Evolutionary conservation across 768 basidiomycete species (phyloP).

Genomic region (Holtermannia corniformis): DNA sequence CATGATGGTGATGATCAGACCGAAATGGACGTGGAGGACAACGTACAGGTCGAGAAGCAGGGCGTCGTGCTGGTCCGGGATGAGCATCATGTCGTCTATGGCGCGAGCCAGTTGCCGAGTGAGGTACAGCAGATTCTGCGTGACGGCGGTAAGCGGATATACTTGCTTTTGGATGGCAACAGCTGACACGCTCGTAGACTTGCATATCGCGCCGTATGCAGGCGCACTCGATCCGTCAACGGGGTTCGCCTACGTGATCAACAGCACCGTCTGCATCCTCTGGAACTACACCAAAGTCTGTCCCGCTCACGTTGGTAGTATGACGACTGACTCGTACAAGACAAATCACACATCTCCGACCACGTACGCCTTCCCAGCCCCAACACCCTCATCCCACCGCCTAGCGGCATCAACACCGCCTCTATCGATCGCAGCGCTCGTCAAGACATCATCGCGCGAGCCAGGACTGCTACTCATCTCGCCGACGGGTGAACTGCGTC

Average conservation of each 20-base stretch:
- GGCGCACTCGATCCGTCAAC: constrained; percentile 27
- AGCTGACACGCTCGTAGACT: background rate
- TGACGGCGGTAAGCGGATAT: background rate
- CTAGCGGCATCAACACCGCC: constrained; percentile 13
- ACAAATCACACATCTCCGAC: constrained; percentile 30
- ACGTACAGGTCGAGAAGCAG: background rate
- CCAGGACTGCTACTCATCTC: constrained; percentile 78
- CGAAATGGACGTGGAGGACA: background rate
- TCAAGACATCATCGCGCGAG: constrained; percentile 54
- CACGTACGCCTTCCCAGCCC: constrained; percentile 37
- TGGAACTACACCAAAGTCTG: constrained; percentile 40
- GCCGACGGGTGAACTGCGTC: constrained; percentile 59
- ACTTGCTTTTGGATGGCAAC: background rate
- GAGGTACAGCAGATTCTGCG: background rate
- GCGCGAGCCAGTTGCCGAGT: background rate
- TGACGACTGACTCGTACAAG: constrained; percentile 8
- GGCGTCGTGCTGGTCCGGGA: background rate
- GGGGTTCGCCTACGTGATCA: constrained; percentile 37
- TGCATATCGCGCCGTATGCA: background rate
- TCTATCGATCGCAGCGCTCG: constrained; percentile 33
- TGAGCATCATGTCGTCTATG: background rate
- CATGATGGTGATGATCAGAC: too few species aligned
- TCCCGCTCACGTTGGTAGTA: background rate
- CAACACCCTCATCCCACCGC: constrained; percentile 13
- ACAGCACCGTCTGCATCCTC: constrained; percentile 24